A percentile compares a stretch with the other conserved stretches of the same genome.
phyloP scores from a whole-genome alignment of 768 basidiomycete species.

The Rhodotorula diobovata region DNA sequence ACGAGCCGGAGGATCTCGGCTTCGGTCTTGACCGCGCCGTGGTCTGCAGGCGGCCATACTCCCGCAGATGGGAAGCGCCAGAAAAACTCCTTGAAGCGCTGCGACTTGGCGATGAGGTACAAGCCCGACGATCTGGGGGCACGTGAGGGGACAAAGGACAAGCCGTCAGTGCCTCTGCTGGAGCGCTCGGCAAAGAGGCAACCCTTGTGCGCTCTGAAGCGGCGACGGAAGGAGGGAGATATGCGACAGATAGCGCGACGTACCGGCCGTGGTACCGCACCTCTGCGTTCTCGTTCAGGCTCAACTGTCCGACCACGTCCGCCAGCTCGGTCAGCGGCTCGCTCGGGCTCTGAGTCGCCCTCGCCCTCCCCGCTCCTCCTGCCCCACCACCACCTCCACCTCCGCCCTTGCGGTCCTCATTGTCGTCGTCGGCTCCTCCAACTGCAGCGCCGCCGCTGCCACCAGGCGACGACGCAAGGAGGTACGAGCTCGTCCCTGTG shows the following conservation, averaged over 20 bases:
- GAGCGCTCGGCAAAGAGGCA: too few relatives aligned
- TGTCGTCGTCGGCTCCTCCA: too few relatives aligned
- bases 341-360: slow-evolving; percentile 43
- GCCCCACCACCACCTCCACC: too few relatives aligned
- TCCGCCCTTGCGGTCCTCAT: not conserved
- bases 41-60: slow-evolving; percentile 73
- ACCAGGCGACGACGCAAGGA: not conserved
- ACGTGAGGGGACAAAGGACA: slow-evolving; percentile 57
- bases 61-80: slow-evolving; percentile 71
- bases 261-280: slow-evolving; percentile 70
- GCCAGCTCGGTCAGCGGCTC: slow-evolving; percentile 50
- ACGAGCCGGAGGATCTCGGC: slow-evolving; percentile 41
- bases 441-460: too few relatives aligned
- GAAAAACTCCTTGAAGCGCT: slow-evolving; percentile 42
- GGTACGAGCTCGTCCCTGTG: slow-evolving; percentile 24
- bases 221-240: too few relatives aligned
- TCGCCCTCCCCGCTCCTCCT: not conserved
- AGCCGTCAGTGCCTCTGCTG: too few relatives aligned
- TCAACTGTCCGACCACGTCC: slow-evolving; percentile 77
- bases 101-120: slow-evolving; percentile 41
- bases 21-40: slow-evolving; percentile 39
- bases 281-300: slow-evolving; percentile 78
- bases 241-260: not conserved
- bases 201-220: too few relatives aligned
- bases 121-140: slow-evolving; percentile 53